phyloP scores from a whole-genome alignment of 2,329 filamentous ascomycete species.

The Gnomoniopsis smithogilvyi region DNA sequence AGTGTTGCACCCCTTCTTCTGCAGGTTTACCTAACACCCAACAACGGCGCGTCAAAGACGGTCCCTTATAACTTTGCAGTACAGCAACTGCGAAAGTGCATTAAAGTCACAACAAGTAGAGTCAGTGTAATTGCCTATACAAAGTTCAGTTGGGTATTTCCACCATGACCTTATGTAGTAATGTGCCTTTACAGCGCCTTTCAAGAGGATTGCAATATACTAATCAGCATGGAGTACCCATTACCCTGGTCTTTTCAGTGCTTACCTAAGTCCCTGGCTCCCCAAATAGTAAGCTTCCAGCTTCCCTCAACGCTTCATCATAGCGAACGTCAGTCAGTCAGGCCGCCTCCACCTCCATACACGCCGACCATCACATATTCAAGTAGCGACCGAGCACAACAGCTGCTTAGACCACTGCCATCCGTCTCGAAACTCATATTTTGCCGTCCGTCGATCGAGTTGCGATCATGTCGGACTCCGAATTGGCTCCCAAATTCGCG shows the following conservation, averaged over 20 bases:
- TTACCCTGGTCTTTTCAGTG: too few relatives aligned
- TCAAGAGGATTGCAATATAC: too few relatives aligned
- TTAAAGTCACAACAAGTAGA: too few relatives aligned
- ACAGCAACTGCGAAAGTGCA: neutral
- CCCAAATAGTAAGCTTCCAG: neutral
- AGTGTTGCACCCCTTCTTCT: neutral
- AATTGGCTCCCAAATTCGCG: constrained; percentile 74
- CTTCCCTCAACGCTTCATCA: neutral
- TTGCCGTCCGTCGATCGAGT: neutral
- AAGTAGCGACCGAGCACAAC: neutral
- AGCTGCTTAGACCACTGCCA: neutral
- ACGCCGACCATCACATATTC: neutral
- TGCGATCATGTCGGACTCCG: constrained; percentile 50
- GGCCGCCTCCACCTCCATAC: neutral
- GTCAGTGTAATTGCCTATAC: too few relatives aligned
- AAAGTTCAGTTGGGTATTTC: too few relatives aligned
- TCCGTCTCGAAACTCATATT: neutral
- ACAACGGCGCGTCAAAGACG: too few relatives aligned
- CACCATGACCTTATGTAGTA: too few relatives aligned
- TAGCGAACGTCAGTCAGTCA: neutral
- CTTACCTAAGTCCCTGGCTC: too few relatives aligned
- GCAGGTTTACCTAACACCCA: neutral
- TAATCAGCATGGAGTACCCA: too few relatives aligned
- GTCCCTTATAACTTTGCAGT: too few relatives aligned
- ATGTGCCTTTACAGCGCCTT: too few relatives aligned